Percentiles rank a stretch among this genome's conserved stretches.
Conservation (phyloP, 352 stramenopile species). For the Phytopythium aichiense region DNA sequence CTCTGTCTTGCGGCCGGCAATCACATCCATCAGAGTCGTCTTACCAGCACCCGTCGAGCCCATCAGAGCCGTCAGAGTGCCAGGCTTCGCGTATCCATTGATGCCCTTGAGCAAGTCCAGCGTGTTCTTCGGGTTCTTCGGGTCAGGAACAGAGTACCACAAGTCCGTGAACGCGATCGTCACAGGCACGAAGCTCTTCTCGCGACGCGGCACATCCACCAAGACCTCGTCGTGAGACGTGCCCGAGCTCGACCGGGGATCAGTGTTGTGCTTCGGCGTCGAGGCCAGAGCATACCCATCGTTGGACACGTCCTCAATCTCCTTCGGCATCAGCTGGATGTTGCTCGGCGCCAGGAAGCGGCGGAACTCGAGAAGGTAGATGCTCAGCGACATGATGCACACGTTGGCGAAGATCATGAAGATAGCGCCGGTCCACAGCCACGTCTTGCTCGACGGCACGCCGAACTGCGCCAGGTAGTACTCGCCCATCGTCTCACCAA, state of each 20-base stretch:
- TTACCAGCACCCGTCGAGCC: slow-evolving; percentile 26
- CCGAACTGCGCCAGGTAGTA: slow-evolving; percentile 33
- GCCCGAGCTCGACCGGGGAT: slow-evolving; percentile 5
- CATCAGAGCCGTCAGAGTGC: slow-evolving; percentile 77
- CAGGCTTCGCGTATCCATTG: slow-evolving; percentile 22
- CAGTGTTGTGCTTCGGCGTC: slow-evolving; percentile 14
- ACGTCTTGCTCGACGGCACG: slow-evolving; percentile 32
- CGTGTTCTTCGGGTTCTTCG: slow-evolving; percentile 7
- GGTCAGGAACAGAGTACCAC: slow-evolving; percentile 17
- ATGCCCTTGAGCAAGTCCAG: slow-evolving; percentile 27
- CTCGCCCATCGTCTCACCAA: slow-evolving; percentile 28
- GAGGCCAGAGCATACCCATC: slow-evolving; percentile 11
- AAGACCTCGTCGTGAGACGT: slow-evolving; percentile 11
- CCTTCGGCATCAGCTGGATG: slow-evolving; percentile 15
- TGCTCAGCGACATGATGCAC: slow-evolving; percentile 28
- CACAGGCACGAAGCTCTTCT: slow-evolving; percentile 20
- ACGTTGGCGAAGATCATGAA: slow-evolving; percentile 26
- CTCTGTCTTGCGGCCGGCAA: slow-evolving; percentile 12
- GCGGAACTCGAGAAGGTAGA: slow-evolving; percentile 31
- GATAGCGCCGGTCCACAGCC: slow-evolving; percentile 25
- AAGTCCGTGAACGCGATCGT: slow-evolving; percentile 21
- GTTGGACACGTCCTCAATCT: slow-evolving; percentile 7
- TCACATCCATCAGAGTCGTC: slow-evolving; percentile 7
- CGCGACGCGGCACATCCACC: slow-evolving; percentile 6
- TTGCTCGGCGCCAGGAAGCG: slow-evolving; percentile 20